Evolutionary conservation across 306 rosid genomes (phyloP).

Genomic region (Cicer yamashitae): DNA sequence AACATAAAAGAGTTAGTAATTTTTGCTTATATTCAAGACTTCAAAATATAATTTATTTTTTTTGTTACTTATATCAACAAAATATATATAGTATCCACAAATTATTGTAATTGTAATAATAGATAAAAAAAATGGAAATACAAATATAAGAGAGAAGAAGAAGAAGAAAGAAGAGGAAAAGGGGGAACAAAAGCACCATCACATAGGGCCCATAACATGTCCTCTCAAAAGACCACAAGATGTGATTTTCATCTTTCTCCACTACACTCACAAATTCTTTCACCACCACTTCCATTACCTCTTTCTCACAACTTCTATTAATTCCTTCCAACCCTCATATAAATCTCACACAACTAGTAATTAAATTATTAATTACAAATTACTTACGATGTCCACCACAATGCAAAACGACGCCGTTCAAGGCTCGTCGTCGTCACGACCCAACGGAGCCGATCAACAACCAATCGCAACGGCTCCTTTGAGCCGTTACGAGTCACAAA

Average conservation of each 20-base stretch:
- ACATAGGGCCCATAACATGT: constrained; percentile 74
- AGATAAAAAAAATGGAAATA: constrained; percentile 30
- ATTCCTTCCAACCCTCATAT: neutral
- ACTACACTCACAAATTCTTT: constrained; percentile 58
- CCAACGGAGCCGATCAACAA: constrained; percentile 23
- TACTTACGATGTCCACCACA: constrained; percentile 55
- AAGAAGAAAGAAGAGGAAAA: constrained; percentile 11
- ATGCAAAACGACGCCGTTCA: constrained; percentile 54
- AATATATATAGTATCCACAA: constrained; percentile 4
- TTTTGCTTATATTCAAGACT: too few species aligned
- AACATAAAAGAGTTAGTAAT: too few species aligned
- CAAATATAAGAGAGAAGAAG: constrained; percentile 27
- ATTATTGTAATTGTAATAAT: constrained; percentile 43
- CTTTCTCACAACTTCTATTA: constrained; percentile 19
- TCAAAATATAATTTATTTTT: too few species aligned
- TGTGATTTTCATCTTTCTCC: constrained; percentile 79
- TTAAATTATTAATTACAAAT: neutral
- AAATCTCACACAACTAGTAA: neutral
- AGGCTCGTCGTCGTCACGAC: constrained; percentile 44
- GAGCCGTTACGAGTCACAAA: constrained; percentile 89
- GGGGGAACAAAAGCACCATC: constrained; percentile 66
- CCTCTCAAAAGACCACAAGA: constrained; percentile 78
- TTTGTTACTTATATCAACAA: too few species aligned
- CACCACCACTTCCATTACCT: neutral
- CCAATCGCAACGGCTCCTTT: constrained; percentile 50